These are phyloP conservation scores for Acorus calamus DNA, from an alignment of 106 monocot genomes.

Conservation along the genomic window DNA sequence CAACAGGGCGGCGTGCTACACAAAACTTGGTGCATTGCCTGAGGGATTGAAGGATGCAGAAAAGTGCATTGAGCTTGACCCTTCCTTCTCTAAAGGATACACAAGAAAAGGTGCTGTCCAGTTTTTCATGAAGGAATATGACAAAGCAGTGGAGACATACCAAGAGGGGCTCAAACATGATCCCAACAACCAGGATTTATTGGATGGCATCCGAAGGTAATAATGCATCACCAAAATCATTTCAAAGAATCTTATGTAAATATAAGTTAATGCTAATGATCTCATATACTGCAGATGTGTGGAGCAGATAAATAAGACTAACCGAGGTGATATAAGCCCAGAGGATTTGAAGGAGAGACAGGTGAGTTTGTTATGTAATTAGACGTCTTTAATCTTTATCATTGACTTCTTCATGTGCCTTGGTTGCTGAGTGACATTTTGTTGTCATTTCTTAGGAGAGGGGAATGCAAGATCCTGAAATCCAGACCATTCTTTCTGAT, in stretches of 20 bases:
- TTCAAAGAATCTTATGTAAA: not conserved
- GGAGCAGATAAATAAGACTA: conserved; percentile 88
- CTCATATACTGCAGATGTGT: conserved; percentile 45
- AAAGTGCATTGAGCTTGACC: conserved; percentile 95
- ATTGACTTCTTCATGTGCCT: not conserved
- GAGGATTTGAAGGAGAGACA: conserved; percentile 97
- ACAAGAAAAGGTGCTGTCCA: conserved; percentile 84
- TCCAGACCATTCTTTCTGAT: conserved; percentile 71
- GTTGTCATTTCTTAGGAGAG: conserved; percentile 33
- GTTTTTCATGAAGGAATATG: conserved; percentile 98
- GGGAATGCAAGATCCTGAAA: conserved; percentile 91
- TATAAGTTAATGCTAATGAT: not conserved
- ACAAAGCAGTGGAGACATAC: conserved; percentile 90
- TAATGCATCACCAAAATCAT: not conserved
- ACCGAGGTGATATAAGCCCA: conserved; percentile 78
- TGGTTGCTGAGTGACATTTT: not conserved
- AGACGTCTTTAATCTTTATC: not conserved
- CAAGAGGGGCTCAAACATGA: conserved; percentile 87
- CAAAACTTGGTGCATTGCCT: conserved; percentile 83
- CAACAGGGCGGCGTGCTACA: conserved; percentile 97
- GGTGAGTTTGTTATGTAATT: conserved; percentile 15
- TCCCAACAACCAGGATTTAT: conserved; percentile 62
- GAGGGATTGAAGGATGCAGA: conserved; percentile 94
- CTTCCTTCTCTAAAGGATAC: conserved; percentile 81
- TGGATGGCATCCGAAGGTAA: conserved; percentile 83